Percentiles rank a stretch among this genome's conserved stretches.
These are phyloP conservation scores for Claviceps sp. DNA, from an alignment of 2,329 filamentous ascomycete genomes.

Conservation along the genomic window DNA sequence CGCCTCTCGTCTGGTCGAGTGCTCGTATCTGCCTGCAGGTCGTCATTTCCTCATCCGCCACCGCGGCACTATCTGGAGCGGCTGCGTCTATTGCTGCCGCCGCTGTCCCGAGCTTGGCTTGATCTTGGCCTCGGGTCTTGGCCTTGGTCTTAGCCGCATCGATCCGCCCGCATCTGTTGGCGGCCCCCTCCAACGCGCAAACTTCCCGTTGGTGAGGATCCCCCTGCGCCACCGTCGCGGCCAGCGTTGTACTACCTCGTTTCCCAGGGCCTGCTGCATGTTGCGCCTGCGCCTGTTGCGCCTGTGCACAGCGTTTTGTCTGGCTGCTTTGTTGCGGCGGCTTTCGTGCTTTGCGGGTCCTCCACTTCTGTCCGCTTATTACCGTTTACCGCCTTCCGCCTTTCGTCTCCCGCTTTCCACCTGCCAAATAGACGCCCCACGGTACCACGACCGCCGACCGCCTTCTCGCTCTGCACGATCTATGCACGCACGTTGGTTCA, in stretches of 20 bases:
- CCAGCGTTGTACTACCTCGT: background rate
- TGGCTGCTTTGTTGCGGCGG: background rate
- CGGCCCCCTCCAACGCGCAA: background rate
- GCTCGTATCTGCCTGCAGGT: background rate
- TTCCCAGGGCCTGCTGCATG: background rate
- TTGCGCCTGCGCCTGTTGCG: background rate
- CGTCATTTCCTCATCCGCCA: background rate
- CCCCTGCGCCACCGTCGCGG: background rate
- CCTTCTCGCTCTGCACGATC: background rate
- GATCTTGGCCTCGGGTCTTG: background rate
- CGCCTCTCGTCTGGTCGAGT: background rate
- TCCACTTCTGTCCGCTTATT: background rate
- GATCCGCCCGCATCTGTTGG: background rate
- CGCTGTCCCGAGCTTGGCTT: background rate
- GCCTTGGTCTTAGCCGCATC: background rate
- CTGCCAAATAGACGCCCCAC: background rate
- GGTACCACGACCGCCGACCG: background rate
- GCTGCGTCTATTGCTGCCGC: background rate
- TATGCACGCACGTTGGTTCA: slow-evolving; percentile 20
- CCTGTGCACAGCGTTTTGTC: background rate
- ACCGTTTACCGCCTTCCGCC: background rate
- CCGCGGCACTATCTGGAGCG: background rate
- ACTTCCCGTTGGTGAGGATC: background rate
- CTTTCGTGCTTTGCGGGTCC: too few relatives aligned
- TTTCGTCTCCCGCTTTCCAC: too few relatives aligned